Percentiles rank a stretch among this genome's conserved stretches.
Conservation (phyloP, 164 flowering plant genomes). For the Vitis vinifera region DNA sequence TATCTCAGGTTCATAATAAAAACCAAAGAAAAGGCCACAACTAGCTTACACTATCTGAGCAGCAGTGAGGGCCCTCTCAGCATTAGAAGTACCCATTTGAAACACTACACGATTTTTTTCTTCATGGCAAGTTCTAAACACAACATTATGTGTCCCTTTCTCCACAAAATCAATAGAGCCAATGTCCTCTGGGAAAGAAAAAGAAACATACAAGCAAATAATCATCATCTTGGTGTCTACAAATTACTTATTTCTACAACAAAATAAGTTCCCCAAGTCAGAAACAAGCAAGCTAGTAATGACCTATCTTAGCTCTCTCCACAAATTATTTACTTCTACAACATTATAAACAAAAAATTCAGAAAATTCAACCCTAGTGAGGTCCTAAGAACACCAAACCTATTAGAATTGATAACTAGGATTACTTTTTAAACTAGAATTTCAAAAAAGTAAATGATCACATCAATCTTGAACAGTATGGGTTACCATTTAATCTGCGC, state of each 20-base stretch:
- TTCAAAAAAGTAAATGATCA: too few relatives aligned
- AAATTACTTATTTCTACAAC: too few relatives aligned
- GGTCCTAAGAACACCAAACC: too few relatives aligned
- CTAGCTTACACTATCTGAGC: conserved; percentile 78
- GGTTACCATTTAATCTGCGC: conserved; percentile 65
- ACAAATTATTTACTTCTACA: too few relatives aligned
- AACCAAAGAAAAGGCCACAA: not conserved
- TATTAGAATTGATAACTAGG: too few relatives aligned
- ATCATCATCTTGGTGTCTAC: not conserved
- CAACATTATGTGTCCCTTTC: conserved; percentile 74
- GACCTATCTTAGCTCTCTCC: too few relatives aligned
- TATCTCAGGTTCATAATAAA: not conserved
- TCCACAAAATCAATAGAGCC: conserved; percentile 83
- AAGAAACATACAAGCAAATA: not conserved
- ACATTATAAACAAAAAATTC: too few relatives aligned
- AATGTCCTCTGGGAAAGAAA: conserved; percentile 42
- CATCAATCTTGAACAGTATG: not conserved
- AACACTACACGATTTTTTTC: conserved; percentile 77
- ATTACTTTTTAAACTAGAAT: too few relatives aligned
- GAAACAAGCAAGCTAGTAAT: too few relatives aligned
- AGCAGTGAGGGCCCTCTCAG: conserved; percentile 83
- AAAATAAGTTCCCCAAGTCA: not conserved
- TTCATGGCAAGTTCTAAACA: conserved; percentile 77
- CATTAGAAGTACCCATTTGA: conserved; percentile 95
- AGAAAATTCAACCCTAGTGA: too few relatives aligned